Conservation (phyloP, 2,329 filamentous ascomycete species). For the Colletotrichum godetiae region DNA sequence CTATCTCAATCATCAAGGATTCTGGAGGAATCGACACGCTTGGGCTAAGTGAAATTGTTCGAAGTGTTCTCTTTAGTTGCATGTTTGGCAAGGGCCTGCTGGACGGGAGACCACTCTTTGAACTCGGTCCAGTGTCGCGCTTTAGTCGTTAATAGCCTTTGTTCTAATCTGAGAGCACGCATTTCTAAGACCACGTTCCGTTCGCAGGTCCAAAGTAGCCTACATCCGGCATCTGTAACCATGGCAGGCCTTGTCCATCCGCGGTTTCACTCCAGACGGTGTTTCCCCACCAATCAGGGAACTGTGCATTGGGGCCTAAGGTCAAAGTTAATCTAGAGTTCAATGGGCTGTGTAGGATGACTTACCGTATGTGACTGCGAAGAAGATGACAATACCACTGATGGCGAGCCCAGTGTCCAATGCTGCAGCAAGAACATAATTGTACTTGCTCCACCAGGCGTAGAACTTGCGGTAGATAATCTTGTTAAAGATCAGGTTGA, state of each 20-base stretch:
- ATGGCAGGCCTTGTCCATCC: slow-evolving; percentile 18
- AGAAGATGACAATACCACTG: slow-evolving; percentile 62
- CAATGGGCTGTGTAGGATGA: fast-evolving
- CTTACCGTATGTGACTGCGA: slow-evolving; percentile 52
- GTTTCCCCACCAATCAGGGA: slow-evolving; percentile 65
- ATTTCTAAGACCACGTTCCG: slow-evolving; percentile 17
- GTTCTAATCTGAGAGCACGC: too few relatives aligned
- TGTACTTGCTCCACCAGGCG: slow-evolving; percentile 69
- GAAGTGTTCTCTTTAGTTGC: not conserved
- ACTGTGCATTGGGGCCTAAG: slow-evolving; percentile 55
- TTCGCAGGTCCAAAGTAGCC: slow-evolving; percentile 30
- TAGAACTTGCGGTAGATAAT: slow-evolving; percentile 60
- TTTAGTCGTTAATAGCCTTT: not conserved
- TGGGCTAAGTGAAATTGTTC: not conserved
- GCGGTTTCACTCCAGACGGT: slow-evolving; percentile 41
- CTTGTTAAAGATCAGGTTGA: slow-evolving; percentile 67
- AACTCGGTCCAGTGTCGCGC: not conserved
- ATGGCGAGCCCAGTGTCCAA: slow-evolving; percentile 68
- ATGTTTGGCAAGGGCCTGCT: not conserved
- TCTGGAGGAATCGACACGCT: not conserved
- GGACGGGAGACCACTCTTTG: not conserved
- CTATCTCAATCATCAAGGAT: not conserved
- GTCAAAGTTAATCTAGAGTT: slow-evolving; percentile 40
- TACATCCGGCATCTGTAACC: slow-evolving; percentile 15
- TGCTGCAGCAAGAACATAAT: slow-evolving; percentile 69